phyloP scores from a whole-genome alignment of 2,329 filamentous ascomycete genomes.

The Cladophialophora psammophila region DNA sequence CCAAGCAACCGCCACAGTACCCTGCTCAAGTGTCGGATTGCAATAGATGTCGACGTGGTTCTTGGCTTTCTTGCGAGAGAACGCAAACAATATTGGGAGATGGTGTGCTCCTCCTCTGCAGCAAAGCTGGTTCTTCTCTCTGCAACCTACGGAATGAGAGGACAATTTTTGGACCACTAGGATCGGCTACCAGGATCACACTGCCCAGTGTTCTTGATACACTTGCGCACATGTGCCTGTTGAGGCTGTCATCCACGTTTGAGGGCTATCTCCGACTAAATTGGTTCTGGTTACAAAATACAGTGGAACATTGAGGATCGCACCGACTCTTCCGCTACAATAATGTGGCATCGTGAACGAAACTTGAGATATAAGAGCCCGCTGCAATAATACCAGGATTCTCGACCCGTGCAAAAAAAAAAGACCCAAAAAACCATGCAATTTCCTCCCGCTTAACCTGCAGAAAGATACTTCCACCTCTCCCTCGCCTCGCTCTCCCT shows the following conservation, averaged over 20 bases:
- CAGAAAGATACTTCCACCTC: slow-evolving; percentile 38
- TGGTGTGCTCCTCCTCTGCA: too few relatives aligned
- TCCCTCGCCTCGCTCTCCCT: slow-evolving; percentile 38
- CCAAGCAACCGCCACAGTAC: too few relatives aligned
- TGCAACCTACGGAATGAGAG: too few relatives aligned
- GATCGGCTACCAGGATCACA: too few relatives aligned
- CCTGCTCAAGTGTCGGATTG: too few relatives aligned
- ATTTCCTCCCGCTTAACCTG: slow-evolving; percentile 20
- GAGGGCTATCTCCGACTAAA: not conserved
- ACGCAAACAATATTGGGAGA: too few relatives aligned
- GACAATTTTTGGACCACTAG: too few relatives aligned
- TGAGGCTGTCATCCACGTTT: not conserved
- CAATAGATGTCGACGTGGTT: too few relatives aligned
- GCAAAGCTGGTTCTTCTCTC: too few relatives aligned
- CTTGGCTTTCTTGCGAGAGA: too few relatives aligned
- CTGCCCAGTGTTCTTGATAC: too few relatives aligned
- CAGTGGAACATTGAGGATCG: not conserved
- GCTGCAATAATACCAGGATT: not conserved
- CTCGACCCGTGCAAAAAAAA: not conserved
- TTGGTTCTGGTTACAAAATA: not conserved
- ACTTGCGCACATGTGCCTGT: too few relatives aligned
- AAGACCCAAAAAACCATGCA: not conserved
- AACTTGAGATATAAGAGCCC: not conserved
- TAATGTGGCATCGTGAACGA: not conserved
- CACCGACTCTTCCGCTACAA: not conserved